Conservation (phyloP, 2,329 filamentous ascomycete species). For the Trichoderma harzianum region DNA sequence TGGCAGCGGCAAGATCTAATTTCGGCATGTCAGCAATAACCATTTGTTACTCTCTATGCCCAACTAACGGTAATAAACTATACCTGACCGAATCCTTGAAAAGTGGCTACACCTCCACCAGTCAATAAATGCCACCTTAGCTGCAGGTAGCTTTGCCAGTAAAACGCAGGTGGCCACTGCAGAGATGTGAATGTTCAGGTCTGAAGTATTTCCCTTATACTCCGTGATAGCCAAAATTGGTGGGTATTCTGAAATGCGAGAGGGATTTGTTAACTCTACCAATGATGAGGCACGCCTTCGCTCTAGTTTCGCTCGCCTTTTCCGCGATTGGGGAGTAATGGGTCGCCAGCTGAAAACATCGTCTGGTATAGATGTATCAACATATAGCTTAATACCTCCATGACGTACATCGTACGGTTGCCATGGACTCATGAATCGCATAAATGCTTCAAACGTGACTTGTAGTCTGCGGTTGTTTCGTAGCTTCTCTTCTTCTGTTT, state of each 20-base stretch:
- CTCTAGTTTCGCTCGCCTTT: not conserved
- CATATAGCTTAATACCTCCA: not conserved
- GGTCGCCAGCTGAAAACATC: not conserved
- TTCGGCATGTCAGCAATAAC: not conserved
- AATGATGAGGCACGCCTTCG: not conserved
- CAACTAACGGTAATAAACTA: not conserved
- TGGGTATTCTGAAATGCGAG: not conserved
- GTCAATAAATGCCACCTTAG: not conserved
- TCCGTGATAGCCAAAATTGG: not conserved
- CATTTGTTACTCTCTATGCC: not conserved
- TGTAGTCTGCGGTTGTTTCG: not conserved
- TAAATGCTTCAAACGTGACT: not conserved
- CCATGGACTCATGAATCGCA: not conserved
- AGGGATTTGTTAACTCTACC: not conserved
- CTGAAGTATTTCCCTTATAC: not conserved
- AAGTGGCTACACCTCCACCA: not conserved
- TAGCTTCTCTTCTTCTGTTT: not conserved
- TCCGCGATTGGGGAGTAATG: not conserved
- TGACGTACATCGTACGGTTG: not conserved
- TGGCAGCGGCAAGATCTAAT: not conserved
- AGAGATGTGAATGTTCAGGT: not conserved
- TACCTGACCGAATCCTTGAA: not conserved
- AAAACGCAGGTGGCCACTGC: not conserved
- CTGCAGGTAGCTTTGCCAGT: not conserved
- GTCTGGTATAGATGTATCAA: not conserved